A percentile compares a stretch with the other conserved stretches of the same genome.
These are phyloP conservation scores for Suillus subalutaceus DNA, from an alignment of 768 basidiomycete genomes.

Conservation along the genomic window DNA sequence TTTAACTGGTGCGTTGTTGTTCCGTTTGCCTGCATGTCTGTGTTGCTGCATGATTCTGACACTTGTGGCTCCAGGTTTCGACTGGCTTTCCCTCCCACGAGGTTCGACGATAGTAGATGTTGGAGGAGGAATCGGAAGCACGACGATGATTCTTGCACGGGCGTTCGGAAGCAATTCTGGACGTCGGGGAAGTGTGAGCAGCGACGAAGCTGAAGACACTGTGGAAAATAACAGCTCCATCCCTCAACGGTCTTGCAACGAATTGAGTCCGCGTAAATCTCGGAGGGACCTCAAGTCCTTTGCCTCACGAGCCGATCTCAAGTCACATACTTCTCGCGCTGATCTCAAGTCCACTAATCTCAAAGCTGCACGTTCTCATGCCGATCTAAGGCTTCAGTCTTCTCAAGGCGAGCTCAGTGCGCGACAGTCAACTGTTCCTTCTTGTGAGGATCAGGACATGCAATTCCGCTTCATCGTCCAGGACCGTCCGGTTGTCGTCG, in stretches of 20 bases:
- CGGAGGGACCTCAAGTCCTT: constrained; percentile 3
- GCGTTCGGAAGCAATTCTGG: constrained; percentile 30
- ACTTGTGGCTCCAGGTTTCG: constrained; percentile 47
- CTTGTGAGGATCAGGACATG: constrained; percentile 21
- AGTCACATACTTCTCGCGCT: background rate
- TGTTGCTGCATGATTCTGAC: background rate
- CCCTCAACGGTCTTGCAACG: background rate
- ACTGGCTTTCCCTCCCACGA: constrained; percentile 55
- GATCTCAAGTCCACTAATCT: background rate
- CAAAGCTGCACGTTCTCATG: background rate
- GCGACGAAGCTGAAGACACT: constrained; percentile 1
- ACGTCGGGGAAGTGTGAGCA: constrained; percentile 11
- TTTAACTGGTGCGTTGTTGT: constrained; percentile 46
- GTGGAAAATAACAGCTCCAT: background rate
- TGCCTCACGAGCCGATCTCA: constrained; percentile 1
- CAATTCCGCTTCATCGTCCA: constrained; percentile 58
- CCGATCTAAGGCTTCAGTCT: background rate
- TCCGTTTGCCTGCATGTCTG: background rate
- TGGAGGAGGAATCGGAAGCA: constrained; percentile 69
- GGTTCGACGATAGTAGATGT: constrained; percentile 64
- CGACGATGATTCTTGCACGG: constrained; percentile 45
- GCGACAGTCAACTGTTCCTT: background rate
- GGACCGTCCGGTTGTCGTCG: constrained; percentile 56
- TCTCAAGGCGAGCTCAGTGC: background rate
- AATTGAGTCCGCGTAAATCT: background rate